Evolutionary conservation across 768 basidiomycete genomes (phyloP), one percentile per base, ranked within the genome.

Genomic region (Leccinum pellstonianum): DNA sequence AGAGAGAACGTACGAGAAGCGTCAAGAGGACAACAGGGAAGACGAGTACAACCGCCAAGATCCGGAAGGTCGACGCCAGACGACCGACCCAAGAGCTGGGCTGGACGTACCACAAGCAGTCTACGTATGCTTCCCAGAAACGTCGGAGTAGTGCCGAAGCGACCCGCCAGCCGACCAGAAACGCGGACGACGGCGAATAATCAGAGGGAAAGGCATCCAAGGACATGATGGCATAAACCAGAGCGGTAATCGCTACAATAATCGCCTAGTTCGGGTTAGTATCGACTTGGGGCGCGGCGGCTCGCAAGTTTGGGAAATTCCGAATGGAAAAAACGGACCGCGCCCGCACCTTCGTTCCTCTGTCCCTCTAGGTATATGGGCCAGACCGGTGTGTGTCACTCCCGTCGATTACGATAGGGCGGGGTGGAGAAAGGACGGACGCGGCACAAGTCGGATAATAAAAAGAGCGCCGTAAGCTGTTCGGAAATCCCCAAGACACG

Each of bases 11-110:
- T 76, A 90, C 90, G 57, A 92, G 73, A 62, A 90, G 77, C 4
- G 86, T 87, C 47, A 92, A 75, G 54, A 86, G 73, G 57, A 87
- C 67, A 54, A 90, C 75, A 4, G 81, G 81, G 17, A 77, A 55
- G 59, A 81, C 67, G 58, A 77, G 65, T 37, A 88, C 21, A 59
- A 79, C 72, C 23, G 90, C 86, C 61, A 91, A 78, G 51, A 90
- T 70, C 57, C 89, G 86, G 65, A 81, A 87, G 6, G 77, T 76
- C 43, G 81, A 86, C 17, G 90, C 88, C 37, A 82, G 77, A 60
- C 80, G 82, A 43, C 80, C 82, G 52, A 92, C 86, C 85, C 83
- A 87, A 4, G 91, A 91, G 43, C 79, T 76, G 3, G 82, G 77
- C 50, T 82, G 70, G 66, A 89, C 90, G 65, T 81, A 73, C 82